These are phyloP conservation scores for Phaeolepiota aurea DNA, from an alignment of 768 basidiomycete genomes.

Conservation along the genomic window DNA sequence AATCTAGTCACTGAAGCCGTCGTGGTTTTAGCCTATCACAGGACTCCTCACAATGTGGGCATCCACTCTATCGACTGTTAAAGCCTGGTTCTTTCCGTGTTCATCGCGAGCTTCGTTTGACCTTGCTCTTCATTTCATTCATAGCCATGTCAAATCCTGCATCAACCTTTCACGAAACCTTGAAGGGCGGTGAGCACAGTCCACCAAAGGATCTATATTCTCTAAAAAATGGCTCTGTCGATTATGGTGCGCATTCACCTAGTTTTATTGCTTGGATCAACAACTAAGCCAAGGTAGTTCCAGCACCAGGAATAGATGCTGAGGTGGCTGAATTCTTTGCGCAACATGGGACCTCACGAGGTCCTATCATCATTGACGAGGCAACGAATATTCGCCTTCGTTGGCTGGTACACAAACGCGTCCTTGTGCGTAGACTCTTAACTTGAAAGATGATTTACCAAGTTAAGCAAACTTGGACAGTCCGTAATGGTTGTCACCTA, in stretches of 20 bases:
- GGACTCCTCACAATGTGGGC: background rate
- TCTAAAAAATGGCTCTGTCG: conserved; percentile 19
- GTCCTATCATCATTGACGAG: conserved; percentile 28
- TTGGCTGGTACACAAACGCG: conserved; percentile 38
- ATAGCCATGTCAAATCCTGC: background rate
- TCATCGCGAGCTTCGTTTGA: background rate
- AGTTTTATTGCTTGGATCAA: background rate
- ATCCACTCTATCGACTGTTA: too few species aligned
- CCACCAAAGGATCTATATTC: conserved; percentile 26
- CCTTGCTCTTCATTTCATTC: background rate
- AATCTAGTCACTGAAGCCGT: background rate
- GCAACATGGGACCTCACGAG: conserved; percentile 11
- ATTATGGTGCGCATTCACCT: conserved; percentile 4
- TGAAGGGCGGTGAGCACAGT: conserved; percentile 10
- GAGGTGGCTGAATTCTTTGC: conserved; percentile 39
- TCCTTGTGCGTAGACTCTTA: conserved; percentile 29
- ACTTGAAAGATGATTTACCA: too few species aligned
- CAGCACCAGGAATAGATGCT: conserved; percentile 28
- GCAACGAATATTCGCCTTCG: conserved; percentile 32
- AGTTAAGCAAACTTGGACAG: too few species aligned
- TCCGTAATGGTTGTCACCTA: conserved; percentile 38
- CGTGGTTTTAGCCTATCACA: background rate
- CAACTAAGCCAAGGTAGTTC: conserved; percentile 1
- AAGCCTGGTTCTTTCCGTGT: background rate
- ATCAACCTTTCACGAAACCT: background rate